These are phyloP conservation scores for Corynascus novoguineensis DNA, from an alignment of 495 filamentous ascomycete species.

Conservation along the genomic window DNA sequence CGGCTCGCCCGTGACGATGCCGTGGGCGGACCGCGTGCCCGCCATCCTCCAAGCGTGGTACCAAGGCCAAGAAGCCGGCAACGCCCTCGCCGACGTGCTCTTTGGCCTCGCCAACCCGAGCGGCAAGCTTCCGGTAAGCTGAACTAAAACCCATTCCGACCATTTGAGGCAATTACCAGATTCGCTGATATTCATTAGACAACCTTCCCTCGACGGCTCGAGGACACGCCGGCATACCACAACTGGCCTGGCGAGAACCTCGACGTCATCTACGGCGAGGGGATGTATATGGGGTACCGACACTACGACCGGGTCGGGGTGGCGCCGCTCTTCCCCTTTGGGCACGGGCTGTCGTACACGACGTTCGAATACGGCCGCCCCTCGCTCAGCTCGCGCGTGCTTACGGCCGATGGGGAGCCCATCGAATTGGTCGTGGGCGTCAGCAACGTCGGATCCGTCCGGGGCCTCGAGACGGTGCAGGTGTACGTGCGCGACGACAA, in stretches of 20 bases:
- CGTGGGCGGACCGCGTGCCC: slow-evolving; percentile 63
- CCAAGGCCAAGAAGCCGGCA: slow-evolving; percentile 83
- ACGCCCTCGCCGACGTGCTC: slow-evolving; percentile 77
- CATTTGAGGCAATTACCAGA: too few relatives aligned
- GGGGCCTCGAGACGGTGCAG: slow-evolving; percentile 74
- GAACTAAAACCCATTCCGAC: too few relatives aligned
- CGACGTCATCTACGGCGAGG: slow-evolving; percentile 76
- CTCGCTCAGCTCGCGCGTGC: slow-evolving; percentile 42
- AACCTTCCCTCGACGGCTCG: slow-evolving; percentile 63
- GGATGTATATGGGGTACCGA: slow-evolving; percentile 76
- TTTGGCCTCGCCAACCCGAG: slow-evolving; percentile 81
- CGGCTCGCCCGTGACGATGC: slow-evolving; percentile 81
- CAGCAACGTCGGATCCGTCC: slow-evolving; percentile 59
- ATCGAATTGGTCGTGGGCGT: slow-evolving; percentile 60
- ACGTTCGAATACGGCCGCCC: slow-evolving; percentile 65
- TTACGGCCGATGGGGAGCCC: slow-evolving; percentile 44
- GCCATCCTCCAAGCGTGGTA: slow-evolving; percentile 75
- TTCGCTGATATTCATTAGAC: too few relatives aligned
- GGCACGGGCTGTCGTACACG: slow-evolving; percentile 79
- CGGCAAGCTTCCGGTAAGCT: slow-evolving; percentile 69
- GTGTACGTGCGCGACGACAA: slow-evolving; percentile 60
- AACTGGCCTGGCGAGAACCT: slow-evolving; percentile 80
- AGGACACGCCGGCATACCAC: slow-evolving; percentile 77
- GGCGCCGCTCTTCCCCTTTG: slow-evolving; percentile 69
- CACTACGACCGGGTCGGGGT: slow-evolving; percentile 71